Conservation (phyloP, 2,329 filamentous ascomycete genomes). For the Amauroascus niger region DNA sequence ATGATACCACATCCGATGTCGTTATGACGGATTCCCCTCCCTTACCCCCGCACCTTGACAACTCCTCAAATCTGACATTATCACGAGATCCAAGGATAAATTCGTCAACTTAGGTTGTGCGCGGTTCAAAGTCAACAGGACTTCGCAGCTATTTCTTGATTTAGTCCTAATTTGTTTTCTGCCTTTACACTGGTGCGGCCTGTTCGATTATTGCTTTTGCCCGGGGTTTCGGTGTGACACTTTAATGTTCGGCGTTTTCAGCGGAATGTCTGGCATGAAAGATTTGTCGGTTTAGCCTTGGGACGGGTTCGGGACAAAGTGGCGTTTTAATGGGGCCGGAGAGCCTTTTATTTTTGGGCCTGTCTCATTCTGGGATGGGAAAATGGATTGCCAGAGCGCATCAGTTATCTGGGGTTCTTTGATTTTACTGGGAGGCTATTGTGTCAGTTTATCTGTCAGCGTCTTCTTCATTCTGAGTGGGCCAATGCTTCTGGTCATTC, state of each 20-base stretch:
- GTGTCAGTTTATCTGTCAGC: conserved; percentile 4
- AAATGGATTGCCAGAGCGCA: conserved; percentile 10
- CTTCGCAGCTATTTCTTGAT: neutral
- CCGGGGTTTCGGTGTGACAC: conserved; percentile 2
- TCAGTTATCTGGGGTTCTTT: neutral
- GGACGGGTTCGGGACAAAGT: conserved; percentile 4
- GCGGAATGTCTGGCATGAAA: conserved; percentile 3
- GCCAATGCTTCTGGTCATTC: neutral
- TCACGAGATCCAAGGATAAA: conserved; percentile 11
- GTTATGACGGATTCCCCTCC: conserved; percentile 15
- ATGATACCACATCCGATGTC: conserved; percentile 4
- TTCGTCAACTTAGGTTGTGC: neutral
- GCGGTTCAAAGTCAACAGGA: neutral
- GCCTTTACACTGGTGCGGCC: neutral
- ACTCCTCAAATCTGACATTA: neutral
- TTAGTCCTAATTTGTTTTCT: conserved; percentile 1
- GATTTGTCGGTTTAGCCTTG: conserved; percentile 9
- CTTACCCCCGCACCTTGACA: neutral
- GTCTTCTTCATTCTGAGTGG: neutral
- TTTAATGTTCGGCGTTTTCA: conserved; percentile 8
- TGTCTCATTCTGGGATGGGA: conserved; percentile 5
- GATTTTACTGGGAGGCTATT: conserved; percentile 10
- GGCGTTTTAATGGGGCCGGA: conserved; percentile 3
- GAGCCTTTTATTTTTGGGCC: neutral
- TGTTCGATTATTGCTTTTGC: conserved; percentile 8